These are phyloP conservation scores for Penicillium psychrofluorescens DNA, from an alignment of 495 filamentous ascomycete species.

Conservation along the genomic window DNA sequence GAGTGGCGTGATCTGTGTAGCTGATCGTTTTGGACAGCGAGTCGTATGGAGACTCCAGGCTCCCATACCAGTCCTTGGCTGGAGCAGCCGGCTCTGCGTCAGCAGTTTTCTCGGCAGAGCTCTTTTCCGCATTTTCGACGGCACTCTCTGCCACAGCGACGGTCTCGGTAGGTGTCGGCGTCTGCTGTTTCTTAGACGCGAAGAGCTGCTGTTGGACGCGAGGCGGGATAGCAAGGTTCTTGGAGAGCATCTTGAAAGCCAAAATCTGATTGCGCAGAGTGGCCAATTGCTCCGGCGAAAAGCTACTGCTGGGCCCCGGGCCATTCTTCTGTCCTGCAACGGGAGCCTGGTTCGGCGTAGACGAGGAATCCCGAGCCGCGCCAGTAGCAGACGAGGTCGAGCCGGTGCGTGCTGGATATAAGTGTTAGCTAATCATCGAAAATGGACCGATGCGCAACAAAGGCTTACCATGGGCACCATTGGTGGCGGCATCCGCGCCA, in stretches of 20 bases:
- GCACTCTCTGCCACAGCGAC: slow-evolving; percentile 45
- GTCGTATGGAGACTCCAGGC: slow-evolving; percentile 60
- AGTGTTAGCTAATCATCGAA: neutral
- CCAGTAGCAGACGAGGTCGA: slow-evolving; percentile 38
- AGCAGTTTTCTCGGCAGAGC: slow-evolving; percentile 23
- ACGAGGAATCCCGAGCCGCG: slow-evolving; percentile 17
- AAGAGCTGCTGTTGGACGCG: slow-evolving; percentile 70
- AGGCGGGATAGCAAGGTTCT: slow-evolving; percentile 70
- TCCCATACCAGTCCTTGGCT: slow-evolving; percentile 46
- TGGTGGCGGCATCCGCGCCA: slow-evolving; percentile 23
- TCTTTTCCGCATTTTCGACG: slow-evolving; percentile 41
- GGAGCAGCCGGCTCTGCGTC: slow-evolving; percentile 23
- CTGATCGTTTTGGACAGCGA: slow-evolving; percentile 53
- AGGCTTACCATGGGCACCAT: slow-evolving; percentile 45
- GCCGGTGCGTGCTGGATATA: slow-evolving; percentile 28
- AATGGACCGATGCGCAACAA: neutral
- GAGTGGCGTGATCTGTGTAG: slow-evolving; percentile 68
- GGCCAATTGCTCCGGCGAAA: slow-evolving; percentile 63
- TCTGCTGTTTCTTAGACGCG: slow-evolving; percentile 58
- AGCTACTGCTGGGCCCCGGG: slow-evolving; percentile 42
- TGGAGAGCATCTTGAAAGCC: slow-evolving; percentile 75
- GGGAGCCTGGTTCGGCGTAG: slow-evolving; percentile 26
- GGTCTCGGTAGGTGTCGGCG: slow-evolving; percentile 50
- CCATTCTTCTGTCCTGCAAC: slow-evolving; percentile 21
- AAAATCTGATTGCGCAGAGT: slow-evolving; percentile 69